Conservation (phyloP, 352 stramenopile species). For the Elongisporangium prolatum region DNA sequence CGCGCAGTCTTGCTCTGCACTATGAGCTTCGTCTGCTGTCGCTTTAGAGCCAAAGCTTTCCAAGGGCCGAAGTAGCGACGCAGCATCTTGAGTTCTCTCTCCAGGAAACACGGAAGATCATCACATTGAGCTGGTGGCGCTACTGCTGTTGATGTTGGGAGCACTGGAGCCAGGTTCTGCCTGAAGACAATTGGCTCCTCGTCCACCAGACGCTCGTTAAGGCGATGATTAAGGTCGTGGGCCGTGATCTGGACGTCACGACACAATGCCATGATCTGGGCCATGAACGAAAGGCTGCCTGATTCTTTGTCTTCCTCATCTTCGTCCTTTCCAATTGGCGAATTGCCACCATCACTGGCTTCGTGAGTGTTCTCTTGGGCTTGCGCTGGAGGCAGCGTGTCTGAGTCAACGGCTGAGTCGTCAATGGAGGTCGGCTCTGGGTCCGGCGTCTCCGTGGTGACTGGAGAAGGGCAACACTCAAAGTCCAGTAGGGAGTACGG, state of each 20-base stretch:
- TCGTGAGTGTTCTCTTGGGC: too few relatives aligned
- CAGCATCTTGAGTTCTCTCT: slow-evolving; percentile 66
- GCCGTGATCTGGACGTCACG: slow-evolving; percentile 45
- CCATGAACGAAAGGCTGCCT: slow-evolving; percentile 3
- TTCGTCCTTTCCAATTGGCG: neutral
- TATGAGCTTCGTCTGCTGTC: slow-evolving; percentile 14
- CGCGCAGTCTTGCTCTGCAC: slow-evolving; percentile 19
- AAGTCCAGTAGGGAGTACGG: neutral
- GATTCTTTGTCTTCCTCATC: neutral
- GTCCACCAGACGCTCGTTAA: slow-evolving; percentile 23
- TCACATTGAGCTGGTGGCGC: neutral
- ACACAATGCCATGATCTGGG: slow-evolving; percentile 38
- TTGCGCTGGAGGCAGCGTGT: neutral
- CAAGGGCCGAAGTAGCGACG: slow-evolving; percentile 47
- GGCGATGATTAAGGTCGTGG: slow-evolving; percentile 33
- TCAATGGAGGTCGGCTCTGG: neutral
- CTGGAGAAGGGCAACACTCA: neutral
- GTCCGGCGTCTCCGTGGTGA: neutral
- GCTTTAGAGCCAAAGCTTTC: slow-evolving; percentile 17
- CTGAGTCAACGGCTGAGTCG: neutral
- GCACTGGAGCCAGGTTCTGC: slow-evolving; percentile 1
- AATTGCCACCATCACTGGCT: too few relatives aligned
- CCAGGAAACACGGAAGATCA: slow-evolving; percentile 27
- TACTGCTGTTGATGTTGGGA: slow-evolving; percentile 12
- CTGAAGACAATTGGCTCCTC: neutral